Base-by-base conservation (phyloP, 306 rosid genomes). In the Argentina anserina region DNA sequence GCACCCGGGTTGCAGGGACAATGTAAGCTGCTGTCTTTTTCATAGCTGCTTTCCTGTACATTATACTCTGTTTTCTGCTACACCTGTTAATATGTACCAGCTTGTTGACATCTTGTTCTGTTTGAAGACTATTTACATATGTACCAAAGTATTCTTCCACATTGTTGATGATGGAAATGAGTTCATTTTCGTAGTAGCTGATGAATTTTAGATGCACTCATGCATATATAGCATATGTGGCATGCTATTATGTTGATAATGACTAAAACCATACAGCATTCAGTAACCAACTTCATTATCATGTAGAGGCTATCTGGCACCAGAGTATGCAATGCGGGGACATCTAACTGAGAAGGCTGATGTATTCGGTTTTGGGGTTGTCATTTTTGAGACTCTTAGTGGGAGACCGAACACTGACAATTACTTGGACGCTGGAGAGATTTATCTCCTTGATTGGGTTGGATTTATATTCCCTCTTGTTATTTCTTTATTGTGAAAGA, bases 1-100 rank as follows among this genome's bases (percentile, higher is more conserved):
- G 82, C 75, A 82, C 85, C 15, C 25, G 74, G 36, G 74, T 82
- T 26, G 82, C 82, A 15, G 85, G 85, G 3, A 82, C 85, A 64
- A 74, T 78, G 85, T 82, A 78, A 63, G 72, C 53, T 28, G 1
- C 31, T 46, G 31, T 1, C 31, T 31, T 4, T 18, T 29, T 7
- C 9, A 37, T 11, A 4, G 52, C 7, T 39, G 14, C 45, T 9
- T 41, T 2, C 45, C 2, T 11, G 13, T 41, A 41, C 14, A 41
- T 41, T 41, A 9, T 41, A 41, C 45, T 41, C 45, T 41, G 1
- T 41, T 7, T 41, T 41, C 45, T 41, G 9, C 9, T 41, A 41
- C 23, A 21, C 8, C 60, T 23, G 6, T 7, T 21, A 1, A 3
- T 53, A 53, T 21, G 11, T 53, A 53, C 60, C 3, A 3, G 12